Evolutionary conservation across 2,329 filamentous ascomycete genomes (phyloP).

Genomic region (Westerdykella sp.): DNA sequence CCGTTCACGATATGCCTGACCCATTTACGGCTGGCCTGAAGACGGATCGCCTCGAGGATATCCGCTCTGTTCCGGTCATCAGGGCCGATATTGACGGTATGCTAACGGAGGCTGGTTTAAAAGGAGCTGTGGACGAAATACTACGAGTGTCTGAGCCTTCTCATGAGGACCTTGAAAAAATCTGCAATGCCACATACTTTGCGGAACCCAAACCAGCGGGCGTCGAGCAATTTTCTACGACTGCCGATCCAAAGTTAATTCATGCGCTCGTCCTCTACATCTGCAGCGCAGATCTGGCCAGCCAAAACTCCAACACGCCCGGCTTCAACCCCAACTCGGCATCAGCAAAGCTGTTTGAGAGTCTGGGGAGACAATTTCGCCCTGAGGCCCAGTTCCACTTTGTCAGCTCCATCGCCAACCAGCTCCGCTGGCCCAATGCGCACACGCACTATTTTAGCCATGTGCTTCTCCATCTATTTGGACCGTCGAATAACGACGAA

Average conservation of each 20-base stretch:
- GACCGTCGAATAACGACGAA: constrained; percentile 49
- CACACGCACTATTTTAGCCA: constrained; percentile 93
- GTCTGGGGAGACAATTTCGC: constrained; percentile 67
- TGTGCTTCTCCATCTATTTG: constrained; percentile 77
- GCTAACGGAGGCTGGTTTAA: constrained; percentile 47
- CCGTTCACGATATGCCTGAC: constrained; percentile 65
- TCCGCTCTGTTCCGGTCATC: constrained; percentile 60
- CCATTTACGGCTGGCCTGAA: constrained; percentile 68
- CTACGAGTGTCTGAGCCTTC: constrained; percentile 52
- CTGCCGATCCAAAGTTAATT: constrained; percentile 64
- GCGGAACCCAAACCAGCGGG: constrained; percentile 54
- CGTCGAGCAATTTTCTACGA: constrained; percentile 61
- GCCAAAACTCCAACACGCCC: constrained; percentile 53
- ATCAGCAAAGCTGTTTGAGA: constrained; percentile 67
- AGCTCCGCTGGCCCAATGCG: constrained; percentile 82
- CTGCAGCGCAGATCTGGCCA: constrained; percentile 63
- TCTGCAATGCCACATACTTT: constrained; percentile 66
- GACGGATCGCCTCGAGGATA: constrained; percentile 69
- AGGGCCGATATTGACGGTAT: constrained; percentile 55
- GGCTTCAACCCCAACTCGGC: constrained; percentile 60
- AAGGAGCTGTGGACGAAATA: constrained; percentile 47
- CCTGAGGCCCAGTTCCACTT: constrained; percentile 80
- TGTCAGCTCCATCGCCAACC: constrained; percentile 78
- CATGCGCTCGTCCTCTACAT: constrained; percentile 81
- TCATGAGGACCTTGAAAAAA: constrained; percentile 67